These are phyloP conservation scores for Odontarrhena argentea DNA, from an alignment of 345 rosid genomes.

Conservation along the genomic window DNA sequence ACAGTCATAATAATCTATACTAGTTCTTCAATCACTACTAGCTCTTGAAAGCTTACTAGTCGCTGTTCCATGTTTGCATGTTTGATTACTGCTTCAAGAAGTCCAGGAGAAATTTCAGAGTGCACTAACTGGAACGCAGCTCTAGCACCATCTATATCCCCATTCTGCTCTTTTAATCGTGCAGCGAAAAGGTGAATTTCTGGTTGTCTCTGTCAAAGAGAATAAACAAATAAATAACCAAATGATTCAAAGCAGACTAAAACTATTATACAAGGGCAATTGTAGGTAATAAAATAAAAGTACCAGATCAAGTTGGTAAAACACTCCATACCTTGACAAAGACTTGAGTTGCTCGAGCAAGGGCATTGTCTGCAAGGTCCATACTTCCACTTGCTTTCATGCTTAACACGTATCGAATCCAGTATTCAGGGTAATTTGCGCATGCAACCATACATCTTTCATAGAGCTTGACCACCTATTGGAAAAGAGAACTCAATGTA, in stretches of 20 bases:
- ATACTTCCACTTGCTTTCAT: conserved; percentile 76
- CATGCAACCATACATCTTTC: conserved; percentile 97
- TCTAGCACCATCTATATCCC: conserved; percentile 78
- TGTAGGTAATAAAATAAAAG: neutral
- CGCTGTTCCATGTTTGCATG: conserved; percentile 98
- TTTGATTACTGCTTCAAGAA: conserved; percentile 89
- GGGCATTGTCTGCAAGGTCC: conserved; percentile 92
- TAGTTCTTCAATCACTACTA: conserved; percentile 28
- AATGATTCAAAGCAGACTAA: neutral
- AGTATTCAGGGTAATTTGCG: conserved; percentile 91
- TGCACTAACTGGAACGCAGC: conserved; percentile 90
- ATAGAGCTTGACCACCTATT: conserved; percentile 85
- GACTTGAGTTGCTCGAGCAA: conserved; percentile 87
- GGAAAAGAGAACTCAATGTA: conserved; percentile 34
- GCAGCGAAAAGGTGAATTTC: conserved; percentile 94
- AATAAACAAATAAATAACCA: conserved; percentile 28
- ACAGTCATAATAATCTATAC: conserved; percentile 4
- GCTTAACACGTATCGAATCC: conserved; percentile 84
- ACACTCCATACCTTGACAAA: conserved; percentile 81
- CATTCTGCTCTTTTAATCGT: conserved; percentile 83
- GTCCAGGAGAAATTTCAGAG: conserved; percentile 86
- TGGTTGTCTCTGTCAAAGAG: conserved; percentile 71
- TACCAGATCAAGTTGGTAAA: conserved; percentile 2
- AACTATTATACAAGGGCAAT: neutral
- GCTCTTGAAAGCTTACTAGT: conserved; percentile 52